phyloP scores from a whole-genome alignment of 345 rosid genomes.

The Carallia brachiata region DNA sequence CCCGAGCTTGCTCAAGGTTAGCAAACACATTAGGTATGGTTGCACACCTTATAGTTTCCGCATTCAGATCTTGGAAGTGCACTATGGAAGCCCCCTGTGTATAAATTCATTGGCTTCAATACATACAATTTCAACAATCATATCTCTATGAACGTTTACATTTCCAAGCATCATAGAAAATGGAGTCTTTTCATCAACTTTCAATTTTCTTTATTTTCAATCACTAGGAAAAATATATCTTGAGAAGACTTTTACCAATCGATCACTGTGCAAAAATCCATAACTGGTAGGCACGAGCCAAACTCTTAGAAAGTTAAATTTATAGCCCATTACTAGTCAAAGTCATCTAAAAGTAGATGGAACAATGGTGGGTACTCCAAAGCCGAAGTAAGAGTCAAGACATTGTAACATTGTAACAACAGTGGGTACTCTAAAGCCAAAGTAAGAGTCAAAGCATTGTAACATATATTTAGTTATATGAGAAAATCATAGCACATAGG shows the following conservation, averaged over 20 bases:
- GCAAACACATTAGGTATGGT: constrained; percentile 95
- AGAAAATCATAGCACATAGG: not conserved
- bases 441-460: not conserved
- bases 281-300: no score
- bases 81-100: constrained; percentile 77
- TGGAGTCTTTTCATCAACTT: no score
- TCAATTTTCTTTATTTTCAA: no score
- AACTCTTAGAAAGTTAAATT: not conserved
- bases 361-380: not conserved
- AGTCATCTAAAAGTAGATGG: not conserved
- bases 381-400: not conserved
- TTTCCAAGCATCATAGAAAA: no score
- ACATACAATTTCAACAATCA: not conserved
- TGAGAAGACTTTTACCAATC: not conserved
- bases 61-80: constrained; percentile 88
- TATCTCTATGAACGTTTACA: not conserved
- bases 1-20: constrained; percentile 91
- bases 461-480: not conserved
- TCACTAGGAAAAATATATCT: not conserved
- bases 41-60: constrained; percentile 77
- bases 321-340: not conserved
- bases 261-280: no score
- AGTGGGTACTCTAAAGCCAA: no score
- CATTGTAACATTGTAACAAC: not conserved
- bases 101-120: constrained; percentile 6